Evolutionary conservation across 2,329 filamentous ascomycete genomes (phyloP).

Genomic region (Paraconiothyrium sp.): DNA sequence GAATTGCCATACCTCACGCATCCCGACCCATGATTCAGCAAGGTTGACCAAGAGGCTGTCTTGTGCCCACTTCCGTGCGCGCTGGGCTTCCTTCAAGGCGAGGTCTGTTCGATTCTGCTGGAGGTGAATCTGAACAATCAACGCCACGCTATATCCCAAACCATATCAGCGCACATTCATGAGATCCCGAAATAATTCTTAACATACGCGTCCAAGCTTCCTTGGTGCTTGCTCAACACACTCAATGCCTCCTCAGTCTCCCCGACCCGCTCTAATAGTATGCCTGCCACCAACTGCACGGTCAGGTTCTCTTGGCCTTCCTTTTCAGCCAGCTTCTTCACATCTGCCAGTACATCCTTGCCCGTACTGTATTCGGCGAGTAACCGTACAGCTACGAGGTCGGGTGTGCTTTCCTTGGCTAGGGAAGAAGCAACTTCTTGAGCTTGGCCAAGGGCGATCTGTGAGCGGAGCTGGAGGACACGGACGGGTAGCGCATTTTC

Average conservation of each 20-base stretch:
- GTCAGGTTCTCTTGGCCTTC: constrained; percentile 74
- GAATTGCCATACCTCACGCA: constrained; percentile 74
- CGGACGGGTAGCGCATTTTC: constrained; percentile 81
- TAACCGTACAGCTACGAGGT: constrained; percentile 78
- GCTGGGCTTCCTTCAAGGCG: constrained; percentile 85
- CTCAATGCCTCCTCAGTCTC: constrained; percentile 86
- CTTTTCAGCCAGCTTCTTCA: constrained; percentile 74
- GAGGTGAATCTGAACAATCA: constrained; percentile 92
- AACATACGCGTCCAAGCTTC: constrained; percentile 76
- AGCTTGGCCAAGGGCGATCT: constrained; percentile 82
- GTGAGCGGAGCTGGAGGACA: constrained; percentile 81
- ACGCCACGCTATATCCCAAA: constrained; percentile 70
- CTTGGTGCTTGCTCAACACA: constrained; percentile 83
- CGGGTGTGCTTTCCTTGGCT: constrained; percentile 71
- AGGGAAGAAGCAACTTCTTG: constrained; percentile 75
- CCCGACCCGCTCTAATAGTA: constrained; percentile 79
- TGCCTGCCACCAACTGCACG: constrained; percentile 85
- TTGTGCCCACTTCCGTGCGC: constrained; percentile 92
- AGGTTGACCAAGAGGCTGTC: constrained; percentile 93
- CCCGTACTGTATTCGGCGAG: constrained; percentile 71
- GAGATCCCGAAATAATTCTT: constrained; percentile 15
- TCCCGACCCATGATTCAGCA: constrained; percentile 92
- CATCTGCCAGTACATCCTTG: constrained; percentile 61
- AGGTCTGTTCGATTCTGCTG: constrained; percentile 91
- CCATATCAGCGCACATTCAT: not conserved